Evolutionary conservation across 352 stramenopile species (phyloP).

Genomic region (Phytophthora pinifolia): DNA sequence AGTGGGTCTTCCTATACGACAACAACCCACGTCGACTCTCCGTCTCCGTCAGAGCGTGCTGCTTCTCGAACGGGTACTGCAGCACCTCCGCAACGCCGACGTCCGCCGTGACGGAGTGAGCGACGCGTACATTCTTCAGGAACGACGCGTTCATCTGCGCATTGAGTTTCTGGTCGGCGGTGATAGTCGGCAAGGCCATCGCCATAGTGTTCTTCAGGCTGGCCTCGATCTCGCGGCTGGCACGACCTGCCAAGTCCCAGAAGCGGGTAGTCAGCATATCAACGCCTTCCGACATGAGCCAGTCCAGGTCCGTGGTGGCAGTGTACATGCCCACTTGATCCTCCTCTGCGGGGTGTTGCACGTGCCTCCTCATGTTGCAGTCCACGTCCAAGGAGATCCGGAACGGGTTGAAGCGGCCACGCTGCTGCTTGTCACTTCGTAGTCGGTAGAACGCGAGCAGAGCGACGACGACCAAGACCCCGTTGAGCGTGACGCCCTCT

Average conservation of each 20-base stretch:
- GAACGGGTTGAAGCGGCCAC: slow-evolving; percentile 39
- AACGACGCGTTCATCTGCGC: slow-evolving; percentile 25
- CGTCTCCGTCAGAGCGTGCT: slow-evolving; percentile 17
- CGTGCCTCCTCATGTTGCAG: slow-evolving; percentile 49
- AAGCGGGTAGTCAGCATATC: slow-evolving; percentile 37
- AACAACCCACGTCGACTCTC: slow-evolving; percentile 19
- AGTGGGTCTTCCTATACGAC: slow-evolving; percentile 18
- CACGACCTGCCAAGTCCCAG: slow-evolving; percentile 46
- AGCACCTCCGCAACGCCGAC: slow-evolving; percentile 27
- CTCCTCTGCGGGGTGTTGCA: slow-evolving; percentile 31
- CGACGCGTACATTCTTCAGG: slow-evolving; percentile 27
- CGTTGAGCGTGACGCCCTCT: slow-evolving; percentile 40
- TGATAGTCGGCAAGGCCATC: slow-evolving; percentile 31
- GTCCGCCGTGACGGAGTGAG: slow-evolving; percentile 32
- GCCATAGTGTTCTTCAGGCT: slow-evolving; percentile 32
- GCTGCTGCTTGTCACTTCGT: slow-evolving; percentile 22
- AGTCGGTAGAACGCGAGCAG: slow-evolving; percentile 37
- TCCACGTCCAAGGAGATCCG: slow-evolving; percentile 38
- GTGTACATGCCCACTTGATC: slow-evolving; percentile 43
- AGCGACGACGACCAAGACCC: slow-evolving; percentile 30
- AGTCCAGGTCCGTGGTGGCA: slow-evolving; percentile 21
- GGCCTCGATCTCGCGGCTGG: slow-evolving; percentile 21
- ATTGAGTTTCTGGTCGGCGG: slow-evolving; percentile 33
- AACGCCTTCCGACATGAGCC: slow-evolving; percentile 42
- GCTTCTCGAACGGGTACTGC: slow-evolving; percentile 30